phyloP scores from a whole-genome alignment of 768 basidiomycete genomes.

The Lactarius quietus region DNA sequence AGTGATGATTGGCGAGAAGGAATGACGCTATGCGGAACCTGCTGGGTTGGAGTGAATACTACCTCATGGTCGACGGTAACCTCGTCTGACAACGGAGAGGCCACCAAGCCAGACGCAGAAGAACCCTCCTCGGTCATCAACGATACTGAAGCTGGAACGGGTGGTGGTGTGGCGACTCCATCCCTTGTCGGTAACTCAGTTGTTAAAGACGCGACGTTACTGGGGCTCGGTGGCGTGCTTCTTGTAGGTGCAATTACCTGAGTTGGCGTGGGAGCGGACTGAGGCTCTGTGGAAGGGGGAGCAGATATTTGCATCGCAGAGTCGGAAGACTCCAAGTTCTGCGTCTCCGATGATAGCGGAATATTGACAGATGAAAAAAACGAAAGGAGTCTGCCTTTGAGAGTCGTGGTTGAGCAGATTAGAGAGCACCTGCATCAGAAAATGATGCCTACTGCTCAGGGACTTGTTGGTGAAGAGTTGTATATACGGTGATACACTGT shows the following conservation, averaged over 20 bases:
- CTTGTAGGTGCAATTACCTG: background rate
- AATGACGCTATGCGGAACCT: background rate
- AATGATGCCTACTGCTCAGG: slow-evolving; percentile 10
- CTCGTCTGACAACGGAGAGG: background rate
- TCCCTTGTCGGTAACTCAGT: background rate
- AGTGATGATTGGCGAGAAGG: background rate
- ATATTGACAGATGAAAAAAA: slow-evolving; percentile 14
- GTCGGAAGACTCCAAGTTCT: background rate
- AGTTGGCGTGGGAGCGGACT: background rate
- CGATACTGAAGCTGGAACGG: background rate
- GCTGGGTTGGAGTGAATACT: background rate
- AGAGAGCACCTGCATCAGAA: background rate
- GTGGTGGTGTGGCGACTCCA: background rate
- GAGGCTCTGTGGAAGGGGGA: background rate
- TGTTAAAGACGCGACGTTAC: background rate
- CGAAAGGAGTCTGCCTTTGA: slow-evolving; percentile 14
- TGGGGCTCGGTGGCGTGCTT: background rate
- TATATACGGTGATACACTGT: slow-evolving; percentile 7
- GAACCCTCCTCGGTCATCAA: background rate
- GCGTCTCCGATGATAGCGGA: background rate
- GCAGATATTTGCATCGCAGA: slow-evolving; percentile 1
- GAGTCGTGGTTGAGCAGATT: slow-evolving; percentile 1
- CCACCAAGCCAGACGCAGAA: background rate
- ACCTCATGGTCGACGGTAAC: no score
- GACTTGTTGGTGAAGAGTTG: background rate